These are phyloP conservation scores for Leavenworthia alabamica DNA, from an alignment of 345 rosid species.

Conservation along the genomic window DNA sequence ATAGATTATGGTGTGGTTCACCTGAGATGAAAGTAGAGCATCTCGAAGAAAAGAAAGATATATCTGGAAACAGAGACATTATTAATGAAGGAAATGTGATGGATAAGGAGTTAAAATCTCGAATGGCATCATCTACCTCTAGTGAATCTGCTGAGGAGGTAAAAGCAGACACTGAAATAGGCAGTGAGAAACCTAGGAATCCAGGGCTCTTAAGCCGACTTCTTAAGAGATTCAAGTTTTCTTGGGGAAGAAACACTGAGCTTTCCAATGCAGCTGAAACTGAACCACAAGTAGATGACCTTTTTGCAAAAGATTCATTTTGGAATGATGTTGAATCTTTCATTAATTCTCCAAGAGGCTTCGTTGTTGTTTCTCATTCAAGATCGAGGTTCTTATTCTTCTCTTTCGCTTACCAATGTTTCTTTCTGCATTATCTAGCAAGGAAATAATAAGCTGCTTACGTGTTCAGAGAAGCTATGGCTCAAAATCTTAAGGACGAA, in stretches of 20 bases:
- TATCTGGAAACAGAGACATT: conserved; percentile 18
- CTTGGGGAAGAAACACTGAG: conserved; percentile 27
- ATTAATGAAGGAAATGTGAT: conserved; percentile 11
- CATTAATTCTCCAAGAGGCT: conserved; percentile 48
- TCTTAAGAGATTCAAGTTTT: conserved; percentile 30
- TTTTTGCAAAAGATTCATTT: conserved; percentile 40
- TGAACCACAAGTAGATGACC: conserved; percentile 17
- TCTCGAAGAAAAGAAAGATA: conserved; percentile 3
- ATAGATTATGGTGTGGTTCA: conserved; percentile 42
- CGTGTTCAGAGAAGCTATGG: conserved; percentile 53
- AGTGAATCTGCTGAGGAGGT: conserved; percentile 24
- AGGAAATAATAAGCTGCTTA: background rate
- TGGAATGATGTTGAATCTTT: conserved; percentile 61
- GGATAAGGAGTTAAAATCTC: conserved; percentile 16
- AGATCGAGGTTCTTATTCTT: conserved; percentile 53
- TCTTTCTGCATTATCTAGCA: background rate
- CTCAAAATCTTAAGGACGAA: conserved; percentile 45
- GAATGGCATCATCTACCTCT: conserved; percentile 10
- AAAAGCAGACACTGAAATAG: conserved; percentile 18
- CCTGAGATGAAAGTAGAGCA: conserved; percentile 19
- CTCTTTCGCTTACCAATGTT: conserved; percentile 4
- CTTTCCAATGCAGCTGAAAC: conserved; percentile 27
- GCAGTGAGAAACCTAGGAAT: conserved; percentile 17
- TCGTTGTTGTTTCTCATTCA: conserved; percentile 40
- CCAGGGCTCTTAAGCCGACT: conserved; percentile 34